A percentile compares a stretch with the other conserved stretches of the same genome.
These are phyloP conservation scores for Diaporthe caulivora DNA, from an alignment of 2,329 filamentous ascomycete species.

Conservation along the genomic window DNA sequence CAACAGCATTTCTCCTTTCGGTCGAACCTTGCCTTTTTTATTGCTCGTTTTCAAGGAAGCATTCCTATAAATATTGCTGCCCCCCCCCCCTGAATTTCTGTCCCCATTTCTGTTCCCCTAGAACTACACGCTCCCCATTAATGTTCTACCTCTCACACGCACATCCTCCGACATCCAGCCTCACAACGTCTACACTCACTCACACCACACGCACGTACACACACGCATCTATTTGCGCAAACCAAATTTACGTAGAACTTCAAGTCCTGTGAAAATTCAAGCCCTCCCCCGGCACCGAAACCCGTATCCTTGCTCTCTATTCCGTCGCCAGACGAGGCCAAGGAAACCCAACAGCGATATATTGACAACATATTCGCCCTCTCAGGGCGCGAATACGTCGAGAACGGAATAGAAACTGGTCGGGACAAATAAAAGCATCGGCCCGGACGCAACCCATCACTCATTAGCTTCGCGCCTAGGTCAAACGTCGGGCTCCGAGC, in stretches of 20 bases:
- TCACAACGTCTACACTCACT: background rate
- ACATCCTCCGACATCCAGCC: too few relatives aligned
- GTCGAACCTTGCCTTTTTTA: too few relatives aligned
- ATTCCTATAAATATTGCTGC: too few relatives aligned
- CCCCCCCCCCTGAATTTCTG: too few relatives aligned
- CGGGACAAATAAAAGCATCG: background rate
- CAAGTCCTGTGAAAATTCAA: background rate
- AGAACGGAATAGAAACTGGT: fast-evolving
- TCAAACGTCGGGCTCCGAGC: background rate
- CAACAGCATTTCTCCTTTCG: too few relatives aligned
- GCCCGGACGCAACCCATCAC: background rate
- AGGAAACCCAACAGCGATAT: too few relatives aligned
- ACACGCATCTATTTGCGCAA: background rate
- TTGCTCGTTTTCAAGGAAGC: too few relatives aligned
- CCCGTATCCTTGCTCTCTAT: background rate
- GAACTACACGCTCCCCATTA: background rate
- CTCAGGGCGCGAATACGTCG: background rate
- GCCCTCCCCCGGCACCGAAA: background rate
- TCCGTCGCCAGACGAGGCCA: background rate
- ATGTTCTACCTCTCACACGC: too few relatives aligned
- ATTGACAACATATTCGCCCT: background rate
- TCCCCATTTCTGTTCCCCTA: too few relatives aligned
- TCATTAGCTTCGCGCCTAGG: background rate
- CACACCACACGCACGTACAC: background rate
- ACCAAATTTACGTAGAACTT: too few relatives aligned